A percentile compares a stretch with the other conserved stretches of the same genome.
These are phyloP conservation scores for Cadophora malorum DNA, from an alignment of 2,329 filamentous ascomycete species.

Conservation along the genomic window DNA sequence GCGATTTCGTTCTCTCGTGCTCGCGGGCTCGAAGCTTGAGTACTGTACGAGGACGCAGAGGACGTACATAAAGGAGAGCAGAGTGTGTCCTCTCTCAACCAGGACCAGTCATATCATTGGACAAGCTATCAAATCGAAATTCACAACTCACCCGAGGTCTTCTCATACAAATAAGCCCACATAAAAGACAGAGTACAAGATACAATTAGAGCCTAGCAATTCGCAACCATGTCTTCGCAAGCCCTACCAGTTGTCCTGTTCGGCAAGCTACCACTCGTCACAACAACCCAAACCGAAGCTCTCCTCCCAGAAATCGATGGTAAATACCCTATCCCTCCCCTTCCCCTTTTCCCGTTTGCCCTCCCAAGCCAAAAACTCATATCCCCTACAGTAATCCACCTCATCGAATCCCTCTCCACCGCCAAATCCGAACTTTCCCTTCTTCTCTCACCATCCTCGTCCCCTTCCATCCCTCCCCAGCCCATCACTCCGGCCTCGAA, in stretches of 20 bases:
- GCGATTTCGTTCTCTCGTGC: neutral
- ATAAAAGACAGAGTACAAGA: too few species aligned
- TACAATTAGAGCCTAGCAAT: neutral
- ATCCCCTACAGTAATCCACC: neutral
- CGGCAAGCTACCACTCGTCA: neutral
- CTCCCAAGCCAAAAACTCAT: neutral
- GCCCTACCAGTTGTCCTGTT: neutral
- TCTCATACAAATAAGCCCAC: too few species aligned
- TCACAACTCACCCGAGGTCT: neutral
- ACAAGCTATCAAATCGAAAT: too few species aligned
- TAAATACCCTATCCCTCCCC: neutral
- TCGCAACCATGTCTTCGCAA: neutral
- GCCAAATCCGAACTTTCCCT: neutral
- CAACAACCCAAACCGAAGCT: neutral
- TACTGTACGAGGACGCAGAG: too few species aligned
- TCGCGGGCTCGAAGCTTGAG: neutral
- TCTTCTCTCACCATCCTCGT: neutral
- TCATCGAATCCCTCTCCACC: neutral
- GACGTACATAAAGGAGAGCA: too few species aligned
- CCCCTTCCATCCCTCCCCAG: neutral
- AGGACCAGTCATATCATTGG: neutral
- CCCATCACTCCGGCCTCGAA: neutral
- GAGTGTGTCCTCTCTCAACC: too few species aligned
- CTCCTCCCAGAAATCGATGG: neutral
- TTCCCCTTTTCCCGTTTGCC: neutral